These are phyloP conservation scores for Aureobasidium melanogenum DNA, from an alignment of 2,329 filamentous ascomycete species.

Conservation along the genomic window DNA sequence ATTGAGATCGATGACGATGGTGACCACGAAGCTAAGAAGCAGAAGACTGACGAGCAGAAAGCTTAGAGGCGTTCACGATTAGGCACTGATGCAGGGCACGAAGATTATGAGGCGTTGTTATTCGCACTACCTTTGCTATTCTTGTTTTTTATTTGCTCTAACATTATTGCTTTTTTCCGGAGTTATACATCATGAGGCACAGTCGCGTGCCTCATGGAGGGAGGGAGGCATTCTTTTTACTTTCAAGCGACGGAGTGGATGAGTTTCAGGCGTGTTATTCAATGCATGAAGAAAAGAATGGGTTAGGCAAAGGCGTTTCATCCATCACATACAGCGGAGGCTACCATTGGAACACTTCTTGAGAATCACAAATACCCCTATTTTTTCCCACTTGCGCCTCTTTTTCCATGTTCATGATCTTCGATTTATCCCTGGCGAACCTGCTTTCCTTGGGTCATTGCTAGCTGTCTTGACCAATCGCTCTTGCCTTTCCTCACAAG, in stretches of 20 bases:
- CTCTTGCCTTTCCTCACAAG: no score
- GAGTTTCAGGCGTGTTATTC: background rate
- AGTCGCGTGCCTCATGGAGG: background rate
- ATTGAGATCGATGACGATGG: slow-evolving; percentile 12
- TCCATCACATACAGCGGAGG: background rate
- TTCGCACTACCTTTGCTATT: background rate
- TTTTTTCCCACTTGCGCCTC: background rate
- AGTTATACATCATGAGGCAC: background rate
- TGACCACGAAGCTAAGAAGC: slow-evolving; percentile 14
- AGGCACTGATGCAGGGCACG: background rate
- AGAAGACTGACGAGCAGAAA: slow-evolving; percentile 7
- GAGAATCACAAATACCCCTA: background rate
- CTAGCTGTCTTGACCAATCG: no score
- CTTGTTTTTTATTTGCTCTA: background rate
- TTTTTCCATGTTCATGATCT: background rate
- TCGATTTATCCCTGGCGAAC: background rate
- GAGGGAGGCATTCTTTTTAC: background rate
- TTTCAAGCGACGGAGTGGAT: slow-evolving; percentile 4
- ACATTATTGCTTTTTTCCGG: background rate
- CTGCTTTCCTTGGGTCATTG: background rate
- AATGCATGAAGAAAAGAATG: background rate
- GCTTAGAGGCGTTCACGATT: background rate
- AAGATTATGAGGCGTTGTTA: slow-evolving; percentile 8
- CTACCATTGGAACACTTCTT: background rate
- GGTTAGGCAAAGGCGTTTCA: background rate